Base-by-base conservation (phyloP, 208 protist genomes). In the Tritrichomonas foetus region DNA sequence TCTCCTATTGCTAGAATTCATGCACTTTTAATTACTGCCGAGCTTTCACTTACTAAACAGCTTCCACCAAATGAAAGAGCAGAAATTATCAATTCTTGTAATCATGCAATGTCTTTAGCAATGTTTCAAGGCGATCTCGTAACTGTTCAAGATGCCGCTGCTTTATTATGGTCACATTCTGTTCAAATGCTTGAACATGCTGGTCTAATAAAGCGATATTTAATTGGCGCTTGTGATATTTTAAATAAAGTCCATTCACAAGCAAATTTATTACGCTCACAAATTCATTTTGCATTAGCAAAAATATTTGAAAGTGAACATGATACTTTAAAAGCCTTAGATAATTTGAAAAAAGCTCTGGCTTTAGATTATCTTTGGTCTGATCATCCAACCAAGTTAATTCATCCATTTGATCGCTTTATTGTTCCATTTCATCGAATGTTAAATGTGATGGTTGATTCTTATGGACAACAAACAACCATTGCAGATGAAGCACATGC, bases 331-430 rank as follows among this genome's bases (percentile, higher is more conserved):
- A 89, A 89, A 57, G 41, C 78, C 33, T 16, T 89, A 1, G 78
- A 89, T 61, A 13, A 89, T 3, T 27, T 89, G 1, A 89, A 89
- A 30, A 89, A 89, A 57, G 78, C 78, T 2, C 25, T 89, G 11
- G 20, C 78, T 33, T 57, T 89, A 27, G 78, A 89, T 57, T 89
- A 89, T 57, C 16, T 89, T 20, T 33, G 1, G 1, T 20, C 1
- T 61, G 47, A 89, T 57, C 78, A 89, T 89, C 78, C 78, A 57
- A 55, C 78, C 9, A 89, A 57, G 22, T 16, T 89, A 3, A 44
- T 39, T 27, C 78, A 89, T 89, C 78, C 78, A 16, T 89, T 89
- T 36, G 78, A 89, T n/a, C 53, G 78, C 27, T 89, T 89, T 39
- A 27, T 89, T 1, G 44, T 89, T 47, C 78, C 78, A 1, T 89